Evolutionary conservation across 2,329 filamentous ascomycete genomes (phyloP).

Genomic region (Escovopsis sp.): DNA sequence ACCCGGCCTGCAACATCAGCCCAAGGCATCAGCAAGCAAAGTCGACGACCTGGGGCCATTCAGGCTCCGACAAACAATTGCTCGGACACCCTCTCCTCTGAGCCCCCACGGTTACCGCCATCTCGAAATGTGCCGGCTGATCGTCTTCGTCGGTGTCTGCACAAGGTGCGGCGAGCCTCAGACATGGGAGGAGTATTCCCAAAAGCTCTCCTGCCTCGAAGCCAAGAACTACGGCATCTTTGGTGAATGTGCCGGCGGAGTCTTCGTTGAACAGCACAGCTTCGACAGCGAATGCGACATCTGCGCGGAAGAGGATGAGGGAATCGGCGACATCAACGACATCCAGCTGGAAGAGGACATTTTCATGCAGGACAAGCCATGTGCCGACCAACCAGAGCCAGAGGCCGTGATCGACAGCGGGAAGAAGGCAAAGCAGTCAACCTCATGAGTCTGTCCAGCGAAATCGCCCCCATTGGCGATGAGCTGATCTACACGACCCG

Average conservation of each 20-base stretch:
- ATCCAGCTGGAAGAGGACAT: conserved; percentile 9
- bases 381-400: conserved; percentile 7
- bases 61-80: too few species aligned
- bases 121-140: conserved; percentile 30
- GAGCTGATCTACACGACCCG: too few species aligned
- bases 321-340: conserved; percentile 25
- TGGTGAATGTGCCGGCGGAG: conserved; percentile 26
- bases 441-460: neutral
- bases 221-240: conserved; percentile 33
- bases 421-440: conserved; percentile 19
- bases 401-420: conserved; percentile 4
- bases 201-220: conserved; percentile 31
- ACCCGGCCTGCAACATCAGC: too few species aligned
- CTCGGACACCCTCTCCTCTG: too few species aligned
- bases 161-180: conserved; percentile 24
- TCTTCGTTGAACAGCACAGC: conserved; percentile 25
- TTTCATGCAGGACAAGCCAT: conserved; percentile 6
- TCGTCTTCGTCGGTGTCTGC: conserved; percentile 29
- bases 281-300: conserved; percentile 33
- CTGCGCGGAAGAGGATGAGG: conserved; percentile 27
- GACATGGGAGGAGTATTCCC: conserved; percentile 28
- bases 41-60: too few species aligned
- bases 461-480: too few species aligned
- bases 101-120: too few species aligned
- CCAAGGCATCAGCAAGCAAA: too few species aligned